Base-by-base conservation (phyloP, 2,329 filamentous ascomycete species). In the Daldinia eschscholtzii region DNA sequence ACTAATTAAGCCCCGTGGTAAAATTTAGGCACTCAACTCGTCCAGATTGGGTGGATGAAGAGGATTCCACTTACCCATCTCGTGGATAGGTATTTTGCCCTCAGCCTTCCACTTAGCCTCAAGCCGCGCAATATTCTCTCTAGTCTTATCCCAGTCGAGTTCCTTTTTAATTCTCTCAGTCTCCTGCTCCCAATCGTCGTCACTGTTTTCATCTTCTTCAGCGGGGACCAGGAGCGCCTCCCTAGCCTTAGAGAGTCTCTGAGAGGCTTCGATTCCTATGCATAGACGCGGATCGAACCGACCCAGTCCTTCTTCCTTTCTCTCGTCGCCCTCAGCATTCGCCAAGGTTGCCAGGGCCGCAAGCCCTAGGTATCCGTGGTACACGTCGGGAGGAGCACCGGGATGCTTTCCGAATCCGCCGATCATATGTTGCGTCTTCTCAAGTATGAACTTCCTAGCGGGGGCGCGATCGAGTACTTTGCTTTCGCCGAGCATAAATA, bases 301-400 rank as follows among this genome's bases (percentile, higher is more conserved):
- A 70, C 91, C 91, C 41, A 98, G 78, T 0, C 88, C 88, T 0
- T 85, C 79, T 72, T 97, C 92, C 6, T 89, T 72, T 23, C 37
- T 39, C 2, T 9, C 52, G 37, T 41, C 53, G 12, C 60, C 67
- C 3, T 71, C 70, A 3, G 68, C 66, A 15, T 70, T 73, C 4
- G 75, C 88, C 78, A 94, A 87, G 15, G 93, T 87, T 0, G 91
- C 89, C 42, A 99, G 83, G 0, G 92, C 91, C 1, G 93, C 92
- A 37, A 98, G 86, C 0, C 94, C 96, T 33, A 98, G 87, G 78
- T 94, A 98, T 0, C 92, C 92, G 78, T 99, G 96, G 73, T 97
- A 93, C 28, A 98, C 85, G 82, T 93, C 92, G 12, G 92, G 92
- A 50, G 87, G 87, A 12, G 87, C 85, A 5, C 89, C 89, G 0